Base-by-base conservation (phyloP, 1,284 basidiomycete genomes). In the Lignosus rhinocerotis region DNA sequence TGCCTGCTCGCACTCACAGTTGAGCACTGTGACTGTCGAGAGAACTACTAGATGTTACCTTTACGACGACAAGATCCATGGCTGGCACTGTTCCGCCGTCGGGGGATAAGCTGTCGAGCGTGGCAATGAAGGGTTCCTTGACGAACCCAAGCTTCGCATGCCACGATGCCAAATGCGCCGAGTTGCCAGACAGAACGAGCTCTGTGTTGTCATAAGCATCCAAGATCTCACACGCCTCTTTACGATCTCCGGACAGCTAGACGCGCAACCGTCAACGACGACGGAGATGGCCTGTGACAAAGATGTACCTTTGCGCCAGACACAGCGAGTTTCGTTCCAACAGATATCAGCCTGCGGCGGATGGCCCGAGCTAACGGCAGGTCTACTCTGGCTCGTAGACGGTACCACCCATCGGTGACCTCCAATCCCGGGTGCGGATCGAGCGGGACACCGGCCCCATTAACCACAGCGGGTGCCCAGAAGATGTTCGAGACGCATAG, bases 371-470 rank as follows among this genome's bases (percentile, higher is more conserved):
- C 79, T 9, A 99, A 76, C 1, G 89, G 82, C 12, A 79, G 76
- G 71, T 98, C 96, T 6, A 94, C 77, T 41, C 80, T 79, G 0
- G 93, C 90, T 11, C 87, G 83, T 12, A 99, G 80, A 34, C 86
- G 79, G 69, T 99, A 99, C 97, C 96, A 99, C 9, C 96, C 96
- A 69, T 99, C 97, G 0, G 94, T 95, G 12, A 99, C 77, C 72
- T 97, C 95, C 6, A 96, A 75, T 59, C 87, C 80, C 21, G 85
- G 80, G 62, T 78, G 69, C 25, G 77, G 68, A 32, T 74, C 73
- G 16, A 75, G 66, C 1, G 72, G 65, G 16, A 71, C 55, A 2
- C 76, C 78, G 17, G 82, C 76, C 0, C 82, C 78, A 31, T 76
- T 71, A 3, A 72, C 34, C 66, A 25, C 49, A 8, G 51, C 46